phyloP scores from a whole-genome alignment of 805 yeast species.

The Clavispora asparagi region DNA sequence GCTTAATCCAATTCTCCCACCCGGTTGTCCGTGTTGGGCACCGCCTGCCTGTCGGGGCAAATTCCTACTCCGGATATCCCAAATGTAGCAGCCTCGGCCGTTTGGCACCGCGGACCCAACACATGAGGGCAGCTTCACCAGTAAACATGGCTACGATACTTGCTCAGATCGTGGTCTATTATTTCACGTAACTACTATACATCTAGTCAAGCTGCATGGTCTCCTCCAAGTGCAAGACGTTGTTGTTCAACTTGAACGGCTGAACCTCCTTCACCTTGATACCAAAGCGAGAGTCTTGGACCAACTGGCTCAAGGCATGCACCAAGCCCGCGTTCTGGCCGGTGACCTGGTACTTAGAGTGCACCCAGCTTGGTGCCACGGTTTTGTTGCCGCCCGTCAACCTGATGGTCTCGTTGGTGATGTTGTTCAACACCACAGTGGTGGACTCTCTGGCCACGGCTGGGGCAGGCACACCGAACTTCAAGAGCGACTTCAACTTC shows the following conservation, averaged over 20 bases:
- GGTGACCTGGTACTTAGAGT: conserved; percentile 63
- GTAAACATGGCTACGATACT: no score
- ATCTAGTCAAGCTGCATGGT: conserved; percentile 16
- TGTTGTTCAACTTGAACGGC: conserved; percentile 12
- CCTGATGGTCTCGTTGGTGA: conserved; percentile 58
- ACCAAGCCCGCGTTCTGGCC: conserved; percentile 44
- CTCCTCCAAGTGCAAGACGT: conserved; percentile 14
- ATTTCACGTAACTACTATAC: conserved; percentile 1
- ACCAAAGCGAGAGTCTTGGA: conserved; percentile 68
- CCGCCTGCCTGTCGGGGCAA: no score
- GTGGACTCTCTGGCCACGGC: conserved; percentile 74
- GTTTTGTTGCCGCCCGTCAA: conserved; percentile 74
- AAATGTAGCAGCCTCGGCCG: no score
- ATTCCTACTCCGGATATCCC: no score
- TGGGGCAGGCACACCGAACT: conserved; percentile 40
- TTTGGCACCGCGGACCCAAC: no score
- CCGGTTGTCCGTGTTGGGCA: no score
- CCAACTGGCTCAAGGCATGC: conserved; percentile 50
- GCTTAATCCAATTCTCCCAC: no score
- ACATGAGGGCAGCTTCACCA: no score
- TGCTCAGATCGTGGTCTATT: neutral
- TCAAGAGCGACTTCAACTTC: conserved; percentile 59
- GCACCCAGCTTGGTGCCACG: conserved; percentile 81
- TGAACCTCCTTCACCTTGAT: conserved; percentile 50
- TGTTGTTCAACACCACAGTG: conserved; percentile 58